Base-by-base conservation (phyloP, 108 stramenopile species). In the Mayamaea pseudoterrestris region DNA sequence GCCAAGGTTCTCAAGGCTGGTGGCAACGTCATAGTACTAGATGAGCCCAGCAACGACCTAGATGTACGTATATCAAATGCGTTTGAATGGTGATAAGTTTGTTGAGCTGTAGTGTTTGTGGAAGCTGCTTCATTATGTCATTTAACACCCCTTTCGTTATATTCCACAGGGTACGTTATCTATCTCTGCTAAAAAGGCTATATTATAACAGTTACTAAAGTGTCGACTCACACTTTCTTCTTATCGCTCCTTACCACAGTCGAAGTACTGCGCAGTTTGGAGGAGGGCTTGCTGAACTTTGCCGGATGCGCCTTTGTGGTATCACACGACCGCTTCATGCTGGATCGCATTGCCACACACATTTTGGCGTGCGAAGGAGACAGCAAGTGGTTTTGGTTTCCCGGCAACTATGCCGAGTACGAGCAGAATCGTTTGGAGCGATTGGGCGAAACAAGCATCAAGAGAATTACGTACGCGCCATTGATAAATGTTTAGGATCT, bases 331-430 rank as follows among this genome's bases (percentile, higher is more conserved):
- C 73, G 95, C 7, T 98, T 86, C 65, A 94, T 98, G 60, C 53
- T 98, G 39, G 92, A 98, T 68, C 78, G 91, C 9, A 62, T 96
- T 41, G 77, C 80, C 13, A 98, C 94, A 1, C 94, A 96, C 56
- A 94, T 93, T 32, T 54, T 98, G 5, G 94, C 93, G 0, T 98
- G 94, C 47, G 95, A 98, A 55, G 94, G 91, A 22, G 93, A 96
- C 58, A 71, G 71, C 20, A 79, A 85, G 26, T 82, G 80, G 57
- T 55, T 53, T 44, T 88, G 61, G 47, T 93, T 83, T 61, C 76
- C 81, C n/a, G 90, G 90, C 0, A 93, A 93, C 50, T 93, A 85
- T 65, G 75, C 76, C 7, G 85, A 93, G 41, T 93, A 93, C 30
- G 85, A 85, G 50, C 81, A 65, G 7, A 75, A 88, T 44, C 57